Base-by-base conservation (phyloP, 2,329 filamentous ascomycete genomes). In the Fusarium sp. region DNA sequence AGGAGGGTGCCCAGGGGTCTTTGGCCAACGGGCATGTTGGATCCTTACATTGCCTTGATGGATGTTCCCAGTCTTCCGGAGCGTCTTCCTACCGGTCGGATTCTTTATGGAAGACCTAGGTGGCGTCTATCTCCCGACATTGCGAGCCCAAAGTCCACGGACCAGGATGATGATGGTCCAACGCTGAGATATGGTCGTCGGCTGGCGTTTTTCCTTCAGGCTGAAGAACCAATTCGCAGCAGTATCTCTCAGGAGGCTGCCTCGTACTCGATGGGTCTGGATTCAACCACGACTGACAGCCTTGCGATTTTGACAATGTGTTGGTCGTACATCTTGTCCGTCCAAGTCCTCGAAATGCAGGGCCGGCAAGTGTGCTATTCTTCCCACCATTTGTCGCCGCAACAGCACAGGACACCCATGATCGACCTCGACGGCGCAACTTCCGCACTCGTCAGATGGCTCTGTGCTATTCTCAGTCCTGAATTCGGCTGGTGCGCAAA, bases 331-430 rank as follows among this genome's bases (percentile, higher is more conserved):
- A 57, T 64, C 33, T 27, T 64, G n/a, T 64, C 48, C 2, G 24
- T 64, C 14, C 48, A 27, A 56, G 20, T 64, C 20, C 61, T 64
- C 48, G 48, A 64, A 48, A 64, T 56, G 48, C 48, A 64, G 43
- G 48, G 48, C 22, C 48, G 48, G 14, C 22, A 41, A n/a, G 48
- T 57, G 35, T 16, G 43, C 37, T 64, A 64, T 11, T 43, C 61
- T 33, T 16, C 14, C n/a, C n/a, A 24, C 11, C 57, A 8, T 4
- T 41, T 43, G n/a, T 14, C 35, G 11, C 57, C 37, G 16, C 35
- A 20, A n/a, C 20, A 41, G 2, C 20, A 41, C 11, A 24, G 18
- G n/a, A n/a, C 10, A 11, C 22, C 18, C 57, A 58, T 24, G 22
- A 41, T 59, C 57, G 16, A 59, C 13, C 57, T 43, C 24, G 24